phyloP scores from a whole-genome alignment of 225 moss, liverwort and hornwort genomes.

The Ulota crispa region DNA sequence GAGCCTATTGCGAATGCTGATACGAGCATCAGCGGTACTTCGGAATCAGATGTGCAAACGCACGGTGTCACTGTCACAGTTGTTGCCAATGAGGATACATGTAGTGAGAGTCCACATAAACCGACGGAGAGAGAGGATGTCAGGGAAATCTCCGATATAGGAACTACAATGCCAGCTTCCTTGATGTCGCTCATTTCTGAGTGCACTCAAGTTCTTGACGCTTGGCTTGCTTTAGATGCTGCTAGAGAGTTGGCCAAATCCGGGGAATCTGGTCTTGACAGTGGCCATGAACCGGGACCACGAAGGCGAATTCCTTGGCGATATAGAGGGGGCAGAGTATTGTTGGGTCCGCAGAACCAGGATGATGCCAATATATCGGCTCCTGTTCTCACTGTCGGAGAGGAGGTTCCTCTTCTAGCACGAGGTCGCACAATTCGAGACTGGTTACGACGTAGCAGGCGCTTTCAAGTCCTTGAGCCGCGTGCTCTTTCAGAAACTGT shows the following conservation, averaged over 20 bases:
- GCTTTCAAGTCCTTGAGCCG: conserved; percentile 49
- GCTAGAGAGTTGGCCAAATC: conserved; percentile 74
- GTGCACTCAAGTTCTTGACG: conserved; percentile 69
- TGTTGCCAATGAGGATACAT: conserved; percentile 30
- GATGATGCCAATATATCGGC: conserved; percentile 28
- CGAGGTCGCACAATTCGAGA: conserved; percentile 61
- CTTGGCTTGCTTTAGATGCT: conserved; percentile 82
- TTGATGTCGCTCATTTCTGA: conserved; percentile 75
- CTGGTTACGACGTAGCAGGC: conserved; percentile 67
- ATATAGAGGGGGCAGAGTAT: conserved; percentile 61
- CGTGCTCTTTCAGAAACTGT: conserved; percentile 41
- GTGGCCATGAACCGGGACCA: conserved; percentile 39
- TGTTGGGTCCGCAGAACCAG: conserved; percentile 38
- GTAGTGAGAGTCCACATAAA: conserved; percentile 25
- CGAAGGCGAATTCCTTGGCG: conserved; percentile 64
- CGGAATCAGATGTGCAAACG: conserved; percentile 65
- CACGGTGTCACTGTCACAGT: conserved; percentile 53
- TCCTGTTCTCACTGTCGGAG: conserved; percentile 29
- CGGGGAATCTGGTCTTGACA: conserved; percentile 53
- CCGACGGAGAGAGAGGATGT: conserved; percentile 37
- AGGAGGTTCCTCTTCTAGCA: conserved; percentile 50
- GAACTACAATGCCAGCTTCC: conserved; percentile 47
- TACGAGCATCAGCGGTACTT: conserved; percentile 35
- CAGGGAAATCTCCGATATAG: conserved; percentile 21
- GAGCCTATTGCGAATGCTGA: conserved; percentile 46